Percentiles rank a stretch among this genome's conserved stretches.
Evolutionary conservation across 805 yeast genomes (phyloP).

Genomic region (Trichomonascus vanleenenianus): DNA sequence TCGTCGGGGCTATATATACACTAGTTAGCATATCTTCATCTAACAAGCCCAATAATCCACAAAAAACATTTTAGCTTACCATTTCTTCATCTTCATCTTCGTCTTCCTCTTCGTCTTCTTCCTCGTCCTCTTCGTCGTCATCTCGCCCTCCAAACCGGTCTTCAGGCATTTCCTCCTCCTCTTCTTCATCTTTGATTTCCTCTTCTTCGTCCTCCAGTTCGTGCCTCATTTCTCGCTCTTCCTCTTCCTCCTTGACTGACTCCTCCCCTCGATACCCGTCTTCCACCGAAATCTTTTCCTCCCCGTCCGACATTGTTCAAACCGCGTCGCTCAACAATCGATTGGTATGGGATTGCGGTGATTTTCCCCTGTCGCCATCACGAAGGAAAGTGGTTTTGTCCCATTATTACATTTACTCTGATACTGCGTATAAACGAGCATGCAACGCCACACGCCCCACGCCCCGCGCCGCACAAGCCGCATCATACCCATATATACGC

Average conservation of each 20-base stretch:
- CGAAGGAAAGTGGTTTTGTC: no score
- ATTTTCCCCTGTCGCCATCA: no score
- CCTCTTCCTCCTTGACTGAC: conserved; percentile 20
- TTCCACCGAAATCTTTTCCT: conserved; percentile 29
- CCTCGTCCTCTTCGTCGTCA: conserved; percentile 87
- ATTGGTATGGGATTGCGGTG: no score
- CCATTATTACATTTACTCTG: no score
- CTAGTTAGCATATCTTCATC: background rate
- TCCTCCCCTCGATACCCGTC: conserved; percentile 47
- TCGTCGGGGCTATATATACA: conserved; percentile 16
- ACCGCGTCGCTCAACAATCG: no score
- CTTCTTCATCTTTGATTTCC: conserved; percentile 41
- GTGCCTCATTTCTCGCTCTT: conserved; percentile 20
- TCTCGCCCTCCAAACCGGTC: conserved; percentile 63
- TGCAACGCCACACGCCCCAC: no score
- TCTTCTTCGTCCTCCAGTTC: conserved; percentile 53
- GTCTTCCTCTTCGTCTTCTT: conserved; percentile 87
- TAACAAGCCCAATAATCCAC: background rate
- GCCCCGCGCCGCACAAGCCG: no score
- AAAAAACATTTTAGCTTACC: conserved; percentile 44
- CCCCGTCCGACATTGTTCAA: conserved; percentile 21
- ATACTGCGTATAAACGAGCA: no score
- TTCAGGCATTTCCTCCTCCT: conserved; percentile 55
- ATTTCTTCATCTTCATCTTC: conserved; percentile 79
- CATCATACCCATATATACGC: no score